Base-by-base conservation (phyloP, 2,329 filamentous ascomycete species). In the Hypoxylon sp. region DNA sequence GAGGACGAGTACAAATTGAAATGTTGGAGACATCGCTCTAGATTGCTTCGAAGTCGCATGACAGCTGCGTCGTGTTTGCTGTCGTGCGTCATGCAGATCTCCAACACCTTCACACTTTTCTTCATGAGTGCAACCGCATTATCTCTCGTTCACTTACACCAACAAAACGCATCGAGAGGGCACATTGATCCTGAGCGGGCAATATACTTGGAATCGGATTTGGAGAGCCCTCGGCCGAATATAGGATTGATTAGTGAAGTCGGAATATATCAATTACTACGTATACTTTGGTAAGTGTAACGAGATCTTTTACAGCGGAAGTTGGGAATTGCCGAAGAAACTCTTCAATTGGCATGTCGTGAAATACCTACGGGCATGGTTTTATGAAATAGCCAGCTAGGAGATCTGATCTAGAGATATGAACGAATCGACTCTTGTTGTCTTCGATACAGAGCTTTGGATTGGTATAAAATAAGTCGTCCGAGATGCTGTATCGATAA, bases 221-320 rank as follows among this genome's bases (percentile, higher is more conserved):
- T 36, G 16, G 17, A 25, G 7, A 17, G 13, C 17, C 6, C 23
- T 51, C 2, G 27, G n/a, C n/a, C n/a, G n/a, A n/a, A n/a, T n/a
- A n/a, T n/a, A n/a, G n/a, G n/a, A n/a, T n/a, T n/a, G n/a, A n/a
- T n/a, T n/a, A n/a, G n/a, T n/a, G n/a, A n/a, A n/a, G n/a, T n/a
- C n/a, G n/a, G n/a, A n/a, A n/a, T n/a, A n/a, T n/a, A n/a, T n/a
- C n/a, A n/a, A n/a, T n/a, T n/a, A n/a, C n/a, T n/a, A n/a, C n/a
- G n/a, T n/a, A n/a, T n/a, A n/a, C n/a, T 42, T 43, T 31, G 45
- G 36, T 15, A 17, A 13, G n/a, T 25, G 30, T 25, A 19, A 34
- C 26, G 17, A 35, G 8, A 13, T 30, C 9, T 25, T 12, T n/a
- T n/a, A n/a, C n/a, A n/a, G n/a, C n/a, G n/a, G n/a, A n/a, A n/a